Evolutionary conservation across 2,329 filamentous ascomycete genomes (phyloP), one percentile per base, ranked within the genome.

Genomic region (Atkinsonella hypoxylon): DNA sequence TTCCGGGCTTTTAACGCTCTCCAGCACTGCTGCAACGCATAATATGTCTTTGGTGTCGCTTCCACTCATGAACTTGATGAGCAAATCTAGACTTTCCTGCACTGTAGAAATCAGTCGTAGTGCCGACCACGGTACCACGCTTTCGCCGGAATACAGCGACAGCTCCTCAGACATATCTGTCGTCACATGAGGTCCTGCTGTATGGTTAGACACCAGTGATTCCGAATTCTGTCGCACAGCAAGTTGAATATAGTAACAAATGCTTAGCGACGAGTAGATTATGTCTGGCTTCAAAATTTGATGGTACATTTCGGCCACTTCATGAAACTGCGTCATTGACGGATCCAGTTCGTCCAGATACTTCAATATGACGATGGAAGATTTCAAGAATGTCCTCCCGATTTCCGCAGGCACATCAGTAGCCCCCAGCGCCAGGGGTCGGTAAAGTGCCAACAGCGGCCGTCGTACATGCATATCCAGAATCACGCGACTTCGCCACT

Each of bases 291-390:
- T 76, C 36, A 79, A 59, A 11, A 77, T 65, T 46, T 77, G 68
- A 52, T 77, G 69, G 50, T 77, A 76, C 68, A 78, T 74, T 51
- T 76, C 72, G 55, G 68, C 68, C 22, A 76, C 66, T 41, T 73
- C 70, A 40, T 68, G 62, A 48, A 73, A 78, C 45, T 72, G 69
- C 2, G 71, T 65, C 5, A 70, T 64, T 22, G 64, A 59, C 0
- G 74, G 71, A 52, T 79, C 75, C 6, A 79, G 61, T 53, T 79
- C 75, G 53, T 79, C 75, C 43, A 78, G 63, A 51, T 77, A 78
- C 13, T 71, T 74, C 45, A 79, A 64, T n/a, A 79, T 70, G 15
- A 74, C 69, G 69, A 78, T 77, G 2, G 73, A 78, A 0, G 75
- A 78, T 47, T 73, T 69, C 36, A 80, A 61, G 53, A 79, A 79